Percentiles rank a stretch among this genome's conserved stretches.
phyloP scores from a whole-genome alignment of 106 monocot species.

The Hemerocallis citrina region DNA sequence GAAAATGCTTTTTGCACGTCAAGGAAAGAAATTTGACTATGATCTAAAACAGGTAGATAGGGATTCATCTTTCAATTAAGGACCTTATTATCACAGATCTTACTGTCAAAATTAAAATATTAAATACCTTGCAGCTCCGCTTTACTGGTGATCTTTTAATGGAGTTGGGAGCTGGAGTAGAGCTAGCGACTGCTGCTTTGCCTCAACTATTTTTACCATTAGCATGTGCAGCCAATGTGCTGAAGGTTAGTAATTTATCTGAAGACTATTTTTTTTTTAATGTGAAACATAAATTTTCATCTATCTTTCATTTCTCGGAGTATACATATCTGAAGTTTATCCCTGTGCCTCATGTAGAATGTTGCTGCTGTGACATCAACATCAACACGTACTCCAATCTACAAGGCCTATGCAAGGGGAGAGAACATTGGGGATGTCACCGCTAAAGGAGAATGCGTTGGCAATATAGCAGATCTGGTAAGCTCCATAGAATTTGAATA shows the following conservation, averaged over 20 bases:
- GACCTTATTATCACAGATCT: neutral
- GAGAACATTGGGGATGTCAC: constrained; percentile 99
- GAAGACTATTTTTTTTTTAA: neutral
- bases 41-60: constrained; percentile 86
- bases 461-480: constrained; percentile 98
- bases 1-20: constrained; percentile 97
- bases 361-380: constrained; percentile 97
- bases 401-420: constrained; percentile 95
- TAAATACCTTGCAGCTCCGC: constrained; percentile 54
- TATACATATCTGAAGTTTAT: neutral
- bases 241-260: constrained; percentile 55
- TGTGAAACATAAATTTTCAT: neutral
- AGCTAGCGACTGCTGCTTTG: constrained; percentile 80
- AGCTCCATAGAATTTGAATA: neutral
- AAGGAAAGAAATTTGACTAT: constrained; percentile 98
- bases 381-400: constrained; percentile 93
- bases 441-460: constrained; percentile 99
- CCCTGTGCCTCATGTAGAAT: constrained; percentile 46
- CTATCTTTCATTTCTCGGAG: neutral
- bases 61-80: neutral
- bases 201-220: constrained; percentile 93
- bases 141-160: constrained; percentile 90
- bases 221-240: constrained; percentile 92
- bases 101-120: neutral
- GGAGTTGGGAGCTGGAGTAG: constrained; percentile 96